Base-by-base conservation (phyloP, 768 basidiomycete species). In the Harrya chromipes region DNA sequence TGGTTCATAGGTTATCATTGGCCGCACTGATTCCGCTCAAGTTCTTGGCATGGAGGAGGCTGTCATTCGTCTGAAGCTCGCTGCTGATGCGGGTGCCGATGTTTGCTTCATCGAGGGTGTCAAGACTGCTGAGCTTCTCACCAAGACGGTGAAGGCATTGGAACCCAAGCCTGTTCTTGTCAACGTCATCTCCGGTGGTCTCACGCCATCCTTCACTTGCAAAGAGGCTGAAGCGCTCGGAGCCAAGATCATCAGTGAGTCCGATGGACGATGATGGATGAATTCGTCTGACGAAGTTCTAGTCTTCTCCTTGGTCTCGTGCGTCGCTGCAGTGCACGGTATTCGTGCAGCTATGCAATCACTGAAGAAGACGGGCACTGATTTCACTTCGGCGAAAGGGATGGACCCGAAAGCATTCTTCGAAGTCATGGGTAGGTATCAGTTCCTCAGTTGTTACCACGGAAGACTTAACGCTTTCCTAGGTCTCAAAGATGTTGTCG, bases 101-200 rank as follows among this genome's bases (percentile, higher is more conserved):
- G 85, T 86, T 12, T 88, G 85, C 65, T 90, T 90, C 68, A 87
- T 88, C 31, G 87, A 89, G 64, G 87, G 87, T 36, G 85, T 88
- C 24, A 80, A 80, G 65, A 84, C 80, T 2, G 75, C 81, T 40
- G 81, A 85, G 39, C 77, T 85, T 20, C 74, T 88, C 14, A 73
- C 77, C 48, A 72, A 72, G 1, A 87, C 87, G 10, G 82, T 90
- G 40, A 74, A 75, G 20, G 84, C 82, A 3, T 68, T 90, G 24
- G 79, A 82, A 6, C 87, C 87, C 5, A 87, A 84, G 56, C 87
- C 87, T 1, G 85, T 87, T 33, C 83, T 89, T 27, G 85, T 88
- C 36, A 89, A 89, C 53, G 86, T 88, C 17, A 87, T 89, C 53
- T 86, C 85, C 6, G 86, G 86, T 35, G 87, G 87, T 16, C 70